Evolutionary conservation across 441 rosid genomes (phyloP).

Genomic region (Erodium trifolium): DNA sequence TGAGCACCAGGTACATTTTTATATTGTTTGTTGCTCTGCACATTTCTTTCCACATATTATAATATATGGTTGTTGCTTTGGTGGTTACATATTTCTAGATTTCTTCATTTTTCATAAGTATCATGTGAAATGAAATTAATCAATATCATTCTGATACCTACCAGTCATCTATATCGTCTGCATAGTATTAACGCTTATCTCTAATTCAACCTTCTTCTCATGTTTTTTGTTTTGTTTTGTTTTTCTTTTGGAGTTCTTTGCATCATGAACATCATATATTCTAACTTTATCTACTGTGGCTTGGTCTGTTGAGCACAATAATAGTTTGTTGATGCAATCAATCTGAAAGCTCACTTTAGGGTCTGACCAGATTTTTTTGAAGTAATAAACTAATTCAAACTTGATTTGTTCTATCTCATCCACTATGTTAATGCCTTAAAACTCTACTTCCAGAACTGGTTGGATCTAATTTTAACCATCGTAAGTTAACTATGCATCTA

Average conservation of each 20-base stretch:
- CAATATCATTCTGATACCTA: too few species aligned
- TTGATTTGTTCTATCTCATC: neutral
- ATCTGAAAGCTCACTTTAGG: neutral
- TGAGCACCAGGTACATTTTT: conserved; percentile 61
- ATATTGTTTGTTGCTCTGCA: neutral
- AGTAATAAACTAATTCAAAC: neutral
- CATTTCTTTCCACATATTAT: conserved; percentile 9
- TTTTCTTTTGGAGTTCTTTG: neutral
- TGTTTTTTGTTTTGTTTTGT: too few species aligned
- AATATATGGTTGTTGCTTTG: neutral
- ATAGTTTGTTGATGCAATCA: neutral
- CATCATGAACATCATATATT: neutral
- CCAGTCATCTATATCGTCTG: too few species aligned
- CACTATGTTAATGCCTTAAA: neutral
- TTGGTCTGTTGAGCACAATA: neutral
- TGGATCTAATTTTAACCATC: neutral
- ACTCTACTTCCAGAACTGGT: neutral
- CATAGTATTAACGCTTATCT: too few species aligned
- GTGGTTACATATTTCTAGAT: too few species aligned
- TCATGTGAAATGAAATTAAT: too few species aligned
- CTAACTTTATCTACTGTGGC: neutral
- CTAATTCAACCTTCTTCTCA: neutral
- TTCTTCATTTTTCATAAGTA: too few species aligned
- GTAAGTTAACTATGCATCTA: neutral
- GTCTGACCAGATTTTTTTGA: neutral